phyloP scores from a whole-genome alignment of 2,329 filamentous ascomycete species.

The Acrodontium crateriforme region DNA sequence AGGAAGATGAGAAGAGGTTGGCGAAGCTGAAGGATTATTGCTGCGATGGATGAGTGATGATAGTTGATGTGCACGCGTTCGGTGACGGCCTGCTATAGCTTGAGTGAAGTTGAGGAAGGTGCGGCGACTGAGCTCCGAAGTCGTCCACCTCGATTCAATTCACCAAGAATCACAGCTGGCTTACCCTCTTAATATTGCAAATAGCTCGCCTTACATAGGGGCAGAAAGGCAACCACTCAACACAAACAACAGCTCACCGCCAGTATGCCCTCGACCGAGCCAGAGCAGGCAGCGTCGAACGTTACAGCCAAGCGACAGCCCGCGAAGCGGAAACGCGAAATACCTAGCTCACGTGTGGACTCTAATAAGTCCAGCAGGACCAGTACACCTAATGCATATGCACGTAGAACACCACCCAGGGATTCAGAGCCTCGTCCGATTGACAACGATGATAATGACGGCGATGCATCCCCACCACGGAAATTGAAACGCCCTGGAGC shows the following conservation, averaged over 20 bases:
- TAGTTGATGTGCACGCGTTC: too few species aligned
- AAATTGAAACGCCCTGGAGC: slow-evolving; percentile 25
- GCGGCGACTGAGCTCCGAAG: too few species aligned
- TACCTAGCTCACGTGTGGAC: slow-evolving; percentile 12
- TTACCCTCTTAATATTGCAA: too few species aligned
- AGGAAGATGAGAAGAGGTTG: too few species aligned
- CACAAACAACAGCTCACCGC: neutral
- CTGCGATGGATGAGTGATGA: too few species aligned
- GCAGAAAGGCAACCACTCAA: too few species aligned
- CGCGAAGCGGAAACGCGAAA: slow-evolving; percentile 20
- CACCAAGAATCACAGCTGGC: too few species aligned
- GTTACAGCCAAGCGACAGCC: slow-evolving; percentile 7
- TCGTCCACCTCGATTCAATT: too few species aligned
- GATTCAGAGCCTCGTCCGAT: slow-evolving; percentile 5
- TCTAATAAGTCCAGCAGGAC: slow-evolving; percentile 12
- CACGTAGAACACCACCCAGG: slow-evolving; percentile 18
- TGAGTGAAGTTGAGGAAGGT: too few species aligned
- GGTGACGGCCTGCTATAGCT: too few species aligned
- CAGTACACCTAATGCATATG: slow-evolving; percentile 19
- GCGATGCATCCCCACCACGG: slow-evolving; percentile 22
- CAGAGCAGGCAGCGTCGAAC: slow-evolving; percentile 11
- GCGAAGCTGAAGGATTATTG: too few species aligned
- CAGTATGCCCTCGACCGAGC: slow-evolving; percentile 8
- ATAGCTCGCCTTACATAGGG: too few species aligned
- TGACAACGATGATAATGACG: slow-evolving; percentile 11